These are phyloP conservation scores for Phytomonas serpens DNA, from an alignment of 208 protist genomes.

Conservation along the genomic window DNA sequence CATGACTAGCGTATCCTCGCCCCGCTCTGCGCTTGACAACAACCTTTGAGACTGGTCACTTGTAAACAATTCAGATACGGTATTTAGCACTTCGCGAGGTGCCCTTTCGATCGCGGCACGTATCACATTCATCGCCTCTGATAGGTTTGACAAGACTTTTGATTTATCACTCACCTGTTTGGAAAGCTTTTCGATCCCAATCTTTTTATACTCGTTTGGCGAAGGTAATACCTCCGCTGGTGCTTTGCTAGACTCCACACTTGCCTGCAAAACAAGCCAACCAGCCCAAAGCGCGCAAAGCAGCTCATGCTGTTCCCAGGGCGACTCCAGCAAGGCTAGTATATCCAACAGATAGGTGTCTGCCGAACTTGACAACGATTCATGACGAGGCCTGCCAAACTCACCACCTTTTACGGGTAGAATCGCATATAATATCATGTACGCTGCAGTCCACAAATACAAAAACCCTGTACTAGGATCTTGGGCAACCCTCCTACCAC, in stretches of 20 bases:
- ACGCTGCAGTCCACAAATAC: constrained; percentile 56
- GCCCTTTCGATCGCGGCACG: constrained; percentile 8
- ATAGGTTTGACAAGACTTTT: neutral
- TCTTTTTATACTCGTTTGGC: neutral
- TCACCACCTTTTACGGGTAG: constrained; percentile 8
- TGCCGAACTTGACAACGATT: neutral
- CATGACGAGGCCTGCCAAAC: neutral
- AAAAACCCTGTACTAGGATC: neutral
- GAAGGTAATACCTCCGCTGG: neutral
- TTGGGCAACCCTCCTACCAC: neutral
- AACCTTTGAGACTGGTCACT: neutral
- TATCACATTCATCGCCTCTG: constrained; percentile 1
- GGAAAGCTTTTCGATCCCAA: neutral
- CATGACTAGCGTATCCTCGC: neutral
- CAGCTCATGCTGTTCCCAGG: constrained; percentile 21
- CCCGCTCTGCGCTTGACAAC: neutral
- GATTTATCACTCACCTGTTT: neutral
- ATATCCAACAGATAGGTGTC: constrained; percentile 44
- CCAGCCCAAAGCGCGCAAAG: constrained; percentile 49
- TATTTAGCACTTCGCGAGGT: constrained; percentile 3
- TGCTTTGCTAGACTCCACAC: neutral
- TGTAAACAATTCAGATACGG: neutral
- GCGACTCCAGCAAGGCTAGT: constrained; percentile 18
- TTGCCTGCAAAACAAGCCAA: constrained; percentile 23
- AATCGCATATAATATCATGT: constrained; percentile 46